phyloP scores from a whole-genome alignment of 345 rosid genomes.

The Eucalyptus melliodora region DNA sequence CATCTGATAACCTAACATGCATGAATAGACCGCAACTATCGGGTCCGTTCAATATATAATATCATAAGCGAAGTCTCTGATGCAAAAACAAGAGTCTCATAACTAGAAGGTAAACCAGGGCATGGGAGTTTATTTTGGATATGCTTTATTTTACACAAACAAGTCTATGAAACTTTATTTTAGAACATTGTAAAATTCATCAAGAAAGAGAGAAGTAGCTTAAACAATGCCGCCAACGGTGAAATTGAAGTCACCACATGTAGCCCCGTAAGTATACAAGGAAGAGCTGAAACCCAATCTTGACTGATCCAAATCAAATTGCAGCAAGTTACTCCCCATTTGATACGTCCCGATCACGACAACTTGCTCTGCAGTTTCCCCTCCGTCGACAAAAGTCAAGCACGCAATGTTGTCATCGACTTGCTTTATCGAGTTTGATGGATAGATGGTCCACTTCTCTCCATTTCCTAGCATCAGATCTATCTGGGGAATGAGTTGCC shows the following conservation, averaged over 20 bases:
- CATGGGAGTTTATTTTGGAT: not conserved
- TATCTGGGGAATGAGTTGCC: not conserved
- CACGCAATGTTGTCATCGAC: not conserved
- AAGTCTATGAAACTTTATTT: not conserved
- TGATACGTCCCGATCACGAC: constrained; percentile 13
- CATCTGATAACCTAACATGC: not conserved
- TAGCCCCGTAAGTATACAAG: not conserved
- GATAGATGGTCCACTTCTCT: not conserved
- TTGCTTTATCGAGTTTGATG: not conserved
- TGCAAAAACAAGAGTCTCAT: not conserved
- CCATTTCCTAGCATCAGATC: not conserved
- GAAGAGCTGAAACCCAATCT: constrained; percentile 17
- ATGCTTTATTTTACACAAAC: not conserved
- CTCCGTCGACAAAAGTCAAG: not conserved
- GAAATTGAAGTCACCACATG: not conserved
- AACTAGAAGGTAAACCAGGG: not conserved
- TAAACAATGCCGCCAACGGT: not conserved
- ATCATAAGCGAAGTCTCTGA: not conserved
- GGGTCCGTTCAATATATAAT: not conserved
- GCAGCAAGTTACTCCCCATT: constrained; percentile 8
- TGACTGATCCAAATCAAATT: constrained; percentile 6
- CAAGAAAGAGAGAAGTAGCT: not conserved
- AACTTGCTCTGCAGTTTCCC: not conserved
- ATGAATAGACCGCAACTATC: not conserved
- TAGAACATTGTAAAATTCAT: not conserved